Conservation (phyloP, 2,329 filamentous ascomycete genomes). For the Pseudohalonectria lignicola region DNA sequence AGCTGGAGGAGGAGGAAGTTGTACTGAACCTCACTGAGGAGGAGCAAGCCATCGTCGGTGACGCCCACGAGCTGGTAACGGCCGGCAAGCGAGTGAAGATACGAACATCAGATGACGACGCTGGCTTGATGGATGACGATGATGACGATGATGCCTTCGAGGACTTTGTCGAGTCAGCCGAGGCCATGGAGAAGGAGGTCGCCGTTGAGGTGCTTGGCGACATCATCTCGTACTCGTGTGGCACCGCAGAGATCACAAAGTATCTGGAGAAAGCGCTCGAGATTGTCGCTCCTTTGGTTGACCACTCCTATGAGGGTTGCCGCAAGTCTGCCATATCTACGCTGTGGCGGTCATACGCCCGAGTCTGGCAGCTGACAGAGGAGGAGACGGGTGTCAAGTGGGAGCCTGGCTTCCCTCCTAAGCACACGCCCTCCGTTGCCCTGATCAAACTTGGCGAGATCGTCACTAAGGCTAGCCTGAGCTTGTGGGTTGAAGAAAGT, state of each 20-base stretch:
- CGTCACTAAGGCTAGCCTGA: slow-evolving; percentile 73
- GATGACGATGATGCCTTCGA: slow-evolving; percentile 67
- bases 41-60: slow-evolving; percentile 61
- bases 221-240: slow-evolving; percentile 76
- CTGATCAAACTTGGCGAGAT: slow-evolving; percentile 78
- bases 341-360: slow-evolving; percentile 86
- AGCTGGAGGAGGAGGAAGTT: slow-evolving; percentile 80
- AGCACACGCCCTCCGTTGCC: slow-evolving; percentile 67
- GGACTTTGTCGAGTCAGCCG: slow-evolving; percentile 78
- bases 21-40: slow-evolving; percentile 67
- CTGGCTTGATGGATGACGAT: slow-evolving; percentile 48
- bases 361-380: slow-evolving; percentile 80
- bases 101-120: slow-evolving; percentile 45
- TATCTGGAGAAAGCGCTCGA: slow-evolving; percentile 86
- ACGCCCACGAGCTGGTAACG: slow-evolving; percentile 56
- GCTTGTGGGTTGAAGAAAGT: slow-evolving; percentile 78
- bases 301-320: slow-evolving; percentile 87
- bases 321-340: slow-evolving; percentile 87
- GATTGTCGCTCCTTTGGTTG: slow-evolving; percentile 66
- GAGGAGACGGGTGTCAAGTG: slow-evolving; percentile 71
- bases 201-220: slow-evolving; percentile 92
- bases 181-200: slow-evolving; percentile 95
- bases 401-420: slow-evolving; percentile 76
- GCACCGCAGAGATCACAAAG: slow-evolving; percentile 58
- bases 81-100: slow-evolving; percentile 81